Percentiles rank a stretch among this genome's conserved stretches.
phyloP scores from a whole-genome alignment of 1,139 yeast genomes.

The Entelexis paramagnoliae region DNA sequence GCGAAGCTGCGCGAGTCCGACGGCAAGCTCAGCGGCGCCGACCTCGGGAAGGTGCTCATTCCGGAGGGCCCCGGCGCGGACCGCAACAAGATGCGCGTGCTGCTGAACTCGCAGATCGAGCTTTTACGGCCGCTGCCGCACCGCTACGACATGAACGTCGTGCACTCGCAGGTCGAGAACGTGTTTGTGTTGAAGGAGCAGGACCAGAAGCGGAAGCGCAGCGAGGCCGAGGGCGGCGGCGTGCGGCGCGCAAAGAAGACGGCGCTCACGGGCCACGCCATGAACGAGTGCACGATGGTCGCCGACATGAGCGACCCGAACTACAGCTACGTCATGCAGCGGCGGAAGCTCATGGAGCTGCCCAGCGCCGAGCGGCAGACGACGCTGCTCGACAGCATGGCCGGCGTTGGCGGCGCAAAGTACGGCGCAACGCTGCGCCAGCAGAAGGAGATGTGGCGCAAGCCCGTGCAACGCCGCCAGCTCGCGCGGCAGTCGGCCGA shows the following conservation, averaged over 20 bases:
- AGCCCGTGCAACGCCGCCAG: conserved; percentile 27
- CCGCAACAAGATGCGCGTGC: conserved; percentile 29
- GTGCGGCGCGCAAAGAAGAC: conserved; percentile 45
- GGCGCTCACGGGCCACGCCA: conserved; percentile 71
- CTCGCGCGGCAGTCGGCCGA: conserved; percentile 39
- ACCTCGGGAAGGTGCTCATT: conserved; percentile 72
- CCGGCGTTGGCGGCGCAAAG: conserved; percentile 48
- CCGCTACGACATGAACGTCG: conserved; percentile 68
- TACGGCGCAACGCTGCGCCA: conserved; percentile 25
- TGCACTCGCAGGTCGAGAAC: conserved; percentile 65
- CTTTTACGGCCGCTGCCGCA: conserved; percentile 53
- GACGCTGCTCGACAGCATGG: conserved; percentile 68
- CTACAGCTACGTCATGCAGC: conserved; percentile 49
- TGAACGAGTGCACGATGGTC: conserved; percentile 82
- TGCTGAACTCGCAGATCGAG: conserved; percentile 34
- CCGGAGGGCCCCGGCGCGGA: conserved; percentile 26
- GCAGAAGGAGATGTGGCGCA: conserved; percentile 23
- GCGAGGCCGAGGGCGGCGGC: conserved; percentile 12
- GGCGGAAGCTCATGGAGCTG: conserved; percentile 38
- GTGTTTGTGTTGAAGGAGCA: conserved; percentile 88
- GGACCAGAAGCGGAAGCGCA: conserved; percentile 40
- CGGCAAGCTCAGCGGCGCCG: conserved; percentile 51
- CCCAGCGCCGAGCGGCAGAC: conserved; percentile 56
- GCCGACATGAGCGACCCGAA: conserved; percentile 67
- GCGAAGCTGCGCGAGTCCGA: conserved; percentile 62